These are phyloP conservation scores for Monilinia fructigena DNA, from an alignment of 2,329 filamentous ascomycete genomes.

Conservation along the genomic window DNA sequence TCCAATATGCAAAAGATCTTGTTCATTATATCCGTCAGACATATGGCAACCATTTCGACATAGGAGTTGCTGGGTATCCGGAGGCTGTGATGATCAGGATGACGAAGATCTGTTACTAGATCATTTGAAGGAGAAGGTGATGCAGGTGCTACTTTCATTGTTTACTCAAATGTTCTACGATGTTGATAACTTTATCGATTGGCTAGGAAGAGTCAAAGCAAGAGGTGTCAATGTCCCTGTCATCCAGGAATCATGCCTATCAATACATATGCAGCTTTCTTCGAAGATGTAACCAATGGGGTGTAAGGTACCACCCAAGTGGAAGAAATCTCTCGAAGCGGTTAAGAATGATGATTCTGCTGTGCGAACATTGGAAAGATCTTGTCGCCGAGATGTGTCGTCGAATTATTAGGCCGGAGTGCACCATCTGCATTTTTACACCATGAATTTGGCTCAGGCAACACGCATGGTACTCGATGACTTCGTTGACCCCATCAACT, in stretches of 20 bases:
- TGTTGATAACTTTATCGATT: slow-evolving; percentile 87
- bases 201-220: slow-evolving; percentile 82
- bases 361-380: slow-evolving; percentile 79
- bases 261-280: slow-evolving; percentile 90
- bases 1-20: slow-evolving; percentile 88
- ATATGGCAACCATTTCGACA: slow-evolving; percentile 91
- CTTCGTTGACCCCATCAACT: slow-evolving; percentile 74
- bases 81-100: slow-evolving; percentile 91
- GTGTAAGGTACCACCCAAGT: slow-evolving; percentile 75
- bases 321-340: slow-evolving; percentile 80
- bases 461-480: slow-evolving; percentile 90
- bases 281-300: slow-evolving; percentile 88
- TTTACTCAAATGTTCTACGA: slow-evolving; percentile 99
- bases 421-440: slow-evolving; percentile 94
- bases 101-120: slow-evolving; percentile 82
- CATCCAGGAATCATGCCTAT: slow-evolving; percentile 89
- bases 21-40: slow-evolving; percentile 71
- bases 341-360: slow-evolving; percentile 96
- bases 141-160: slow-evolving; percentile 86
- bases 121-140: slow-evolving; percentile 95
- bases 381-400: slow-evolving; percentile 89
- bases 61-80: slow-evolving; percentile 94
- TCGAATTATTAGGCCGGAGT: slow-evolving; percentile 79
- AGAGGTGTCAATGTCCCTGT: slow-evolving; percentile 82
- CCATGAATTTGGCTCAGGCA: slow-evolving; percentile 96